phyloP scores from a whole-genome alignment of 345 rosid species.

The Clausena lansium region DNA sequence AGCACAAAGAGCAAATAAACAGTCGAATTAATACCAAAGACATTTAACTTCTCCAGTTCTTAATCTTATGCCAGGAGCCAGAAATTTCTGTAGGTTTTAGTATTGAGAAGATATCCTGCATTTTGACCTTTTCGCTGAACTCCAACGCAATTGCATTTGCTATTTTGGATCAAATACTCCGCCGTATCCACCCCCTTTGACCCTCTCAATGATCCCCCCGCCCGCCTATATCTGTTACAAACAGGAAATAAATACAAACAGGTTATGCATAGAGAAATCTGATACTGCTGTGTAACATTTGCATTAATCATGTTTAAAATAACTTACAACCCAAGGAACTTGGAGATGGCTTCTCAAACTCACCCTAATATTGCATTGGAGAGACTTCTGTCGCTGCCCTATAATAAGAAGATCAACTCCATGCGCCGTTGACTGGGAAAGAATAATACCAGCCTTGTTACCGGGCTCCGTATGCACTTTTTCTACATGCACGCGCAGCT shows the following conservation, averaged over 20 bases:
- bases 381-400: conserved; percentile 69
- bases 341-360: conserved; percentile 11
- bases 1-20: neutral
- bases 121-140: conserved; percentile 83
- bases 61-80: conserved; percentile 75
- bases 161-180: conserved; percentile 76
- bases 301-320: neutral
- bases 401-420: conserved; percentile 62
- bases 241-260: neutral
- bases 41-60: too few species aligned
- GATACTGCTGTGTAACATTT: neutral
- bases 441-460: conserved; percentile 59
- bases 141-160: conserved; percentile 78
- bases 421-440: conserved; percentile 41
- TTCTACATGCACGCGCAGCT: conserved; percentile 37
- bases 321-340: conserved; percentile 5
- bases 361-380: conserved; percentile 69
- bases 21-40: neutral
- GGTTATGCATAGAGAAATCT: neutral
- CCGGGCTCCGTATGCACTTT: conserved; percentile 43
- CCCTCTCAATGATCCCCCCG: conserved; percentile 47
- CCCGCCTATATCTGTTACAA: conserved; percentile 37
- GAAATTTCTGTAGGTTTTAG: conserved; percentile 80
- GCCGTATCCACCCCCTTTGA: conserved; percentile 61
- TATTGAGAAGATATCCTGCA: conserved; percentile 83